Percentiles rank a stretch among this genome's conserved stretches.
These are phyloP conservation scores for Globisporangium carolinianum DNA, from an alignment of 352 stramenopile species.

Conservation along the genomic window DNA sequence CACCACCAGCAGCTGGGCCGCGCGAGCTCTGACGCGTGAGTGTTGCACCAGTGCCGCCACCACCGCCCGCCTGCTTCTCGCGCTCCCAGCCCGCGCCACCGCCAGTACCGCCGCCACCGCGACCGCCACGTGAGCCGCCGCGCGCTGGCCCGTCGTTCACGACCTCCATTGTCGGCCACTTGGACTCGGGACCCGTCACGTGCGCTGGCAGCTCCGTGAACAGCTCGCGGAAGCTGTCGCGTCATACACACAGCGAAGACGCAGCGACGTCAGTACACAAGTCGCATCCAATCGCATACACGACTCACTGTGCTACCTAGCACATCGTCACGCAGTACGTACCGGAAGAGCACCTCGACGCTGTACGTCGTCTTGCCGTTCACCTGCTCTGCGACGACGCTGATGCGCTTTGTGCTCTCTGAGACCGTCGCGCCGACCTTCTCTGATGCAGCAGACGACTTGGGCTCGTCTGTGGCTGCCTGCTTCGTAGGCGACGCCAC, in stretches of 20 bases:
- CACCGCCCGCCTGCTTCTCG: constrained; percentile 30
- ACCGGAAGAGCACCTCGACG: constrained; percentile 52
- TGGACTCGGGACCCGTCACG: constrained; percentile 26
- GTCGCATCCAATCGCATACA: no score
- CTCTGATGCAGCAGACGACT: constrained; percentile 3
- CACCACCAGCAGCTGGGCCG: constrained; percentile 15
- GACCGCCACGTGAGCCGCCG: constrained; percentile 30
- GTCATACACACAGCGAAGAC: no score
- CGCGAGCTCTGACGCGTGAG: constrained; percentile 49
- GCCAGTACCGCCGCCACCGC: constrained; percentile 21
- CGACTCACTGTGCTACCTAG: no score
- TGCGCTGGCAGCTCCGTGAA: constrained; percentile 46
- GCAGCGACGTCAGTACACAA: no score
- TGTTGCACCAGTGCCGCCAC: constrained; percentile 2
- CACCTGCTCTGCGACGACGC: constrained; percentile 22
- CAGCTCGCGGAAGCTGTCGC: constrained; percentile 38
- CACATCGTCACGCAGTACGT: constrained; percentile 9
- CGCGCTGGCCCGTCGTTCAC: constrained; percentile 47
- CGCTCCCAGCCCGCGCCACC: constrained; percentile 43
- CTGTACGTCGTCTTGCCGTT: constrained; percentile 49
- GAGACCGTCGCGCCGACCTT: neutral
- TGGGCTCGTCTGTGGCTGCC: constrained; percentile 2
- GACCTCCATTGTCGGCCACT: constrained; percentile 68
- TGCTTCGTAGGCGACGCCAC: constrained; percentile 8
- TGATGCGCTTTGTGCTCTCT: constrained; percentile 21